Evolutionary conservation across 129 eudicot genomes (phyloP), one percentile per base, ranked within the genome.

Genomic region (Rutidosis leptorrhynchoides): DNA sequence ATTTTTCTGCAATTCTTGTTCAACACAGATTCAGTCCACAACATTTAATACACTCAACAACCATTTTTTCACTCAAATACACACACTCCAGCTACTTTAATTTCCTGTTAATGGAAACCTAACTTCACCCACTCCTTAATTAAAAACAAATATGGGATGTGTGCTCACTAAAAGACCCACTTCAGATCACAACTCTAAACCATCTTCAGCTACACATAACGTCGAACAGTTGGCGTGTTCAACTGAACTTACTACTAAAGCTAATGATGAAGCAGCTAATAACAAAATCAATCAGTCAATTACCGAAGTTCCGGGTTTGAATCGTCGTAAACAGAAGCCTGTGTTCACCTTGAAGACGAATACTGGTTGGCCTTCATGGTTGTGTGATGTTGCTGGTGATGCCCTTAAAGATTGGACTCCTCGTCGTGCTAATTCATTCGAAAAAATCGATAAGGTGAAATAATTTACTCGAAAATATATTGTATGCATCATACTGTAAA

Each of bases 281-380:
- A 74, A 65, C 42, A 40, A 55, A 62, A 62, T 56, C 67, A 51
- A 58, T 14, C 56, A 48, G 19, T 45, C 59, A 1, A 21, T 65
- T 72, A 72, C 62, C 24, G 73, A 73, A 32, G 27, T 40, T 33
- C 76, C 76, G 69, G 65, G 33, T 35, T 27, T 74, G 67, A 80
- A 80, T 7, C 77, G 53, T 10, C 69, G 59, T 3, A 33, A 68
- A 20, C 67, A 49, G 62, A 37, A 29, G 55, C 82, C 79, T 67
- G 80, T 49, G 62, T 83, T 64, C 32, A 25, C 67, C 7, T 37
- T 83, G 53, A 79, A 69, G 6, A 81, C 75, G 7, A 6, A 24
- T 21, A 84, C 79, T 37, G 91, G 81, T 6, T 86, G 97, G 95
- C 95, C 95, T 43, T 12, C 84, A 33, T 86, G 97, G 95, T 75